A percentile compares a stretch with the other conserved stretches of the same genome.
Conservation (phyloP, 2,329 filamentous ascomycete genomes). For the Aspergillus sojae region DNA sequence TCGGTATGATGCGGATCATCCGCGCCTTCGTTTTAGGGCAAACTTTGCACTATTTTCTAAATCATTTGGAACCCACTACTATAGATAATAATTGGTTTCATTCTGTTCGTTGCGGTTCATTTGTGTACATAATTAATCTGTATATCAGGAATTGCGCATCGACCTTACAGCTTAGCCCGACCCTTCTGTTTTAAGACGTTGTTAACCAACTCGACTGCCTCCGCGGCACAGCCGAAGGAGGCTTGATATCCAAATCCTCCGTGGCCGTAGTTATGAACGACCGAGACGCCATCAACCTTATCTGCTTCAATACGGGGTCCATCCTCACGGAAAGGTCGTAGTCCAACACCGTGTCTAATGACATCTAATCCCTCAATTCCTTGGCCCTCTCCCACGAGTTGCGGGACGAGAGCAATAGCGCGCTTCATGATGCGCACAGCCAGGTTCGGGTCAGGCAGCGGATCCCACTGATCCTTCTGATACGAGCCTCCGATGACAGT, state of each 20-base stretch:
- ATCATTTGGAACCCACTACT: neutral
- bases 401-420: slow-evolving; percentile 38
- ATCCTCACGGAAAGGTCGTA: slow-evolving; percentile 73
- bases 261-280: slow-evolving; percentile 50
- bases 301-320: slow-evolving; percentile 78
- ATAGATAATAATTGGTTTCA: neutral
- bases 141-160: neutral
- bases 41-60: neutral
- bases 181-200: slow-evolving; percentile 45
- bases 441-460: slow-evolving; percentile 75
- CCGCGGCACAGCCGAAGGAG: slow-evolving; percentile 70
- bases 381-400: slow-evolving; percentile 55
- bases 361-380: slow-evolving; percentile 74
- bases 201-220: slow-evolving; percentile 67
- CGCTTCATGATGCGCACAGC: slow-evolving; percentile 83
- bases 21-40: neutral
- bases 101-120: neutral
- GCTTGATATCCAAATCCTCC: slow-evolving; percentile 65
- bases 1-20: slow-evolving; percentile 5
- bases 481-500: slow-evolving; percentile 87
- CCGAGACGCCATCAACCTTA: slow-evolving; percentile 61
- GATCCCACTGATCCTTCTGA: slow-evolving; percentile 77
- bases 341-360: slow-evolving; percentile 78
- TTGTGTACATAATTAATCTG: neutral
- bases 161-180: slow-evolving; percentile 34